Base-by-base conservation (phyloP, 2,329 filamentous ascomycete genomes). In the Penicillium corylophilum region DNA sequence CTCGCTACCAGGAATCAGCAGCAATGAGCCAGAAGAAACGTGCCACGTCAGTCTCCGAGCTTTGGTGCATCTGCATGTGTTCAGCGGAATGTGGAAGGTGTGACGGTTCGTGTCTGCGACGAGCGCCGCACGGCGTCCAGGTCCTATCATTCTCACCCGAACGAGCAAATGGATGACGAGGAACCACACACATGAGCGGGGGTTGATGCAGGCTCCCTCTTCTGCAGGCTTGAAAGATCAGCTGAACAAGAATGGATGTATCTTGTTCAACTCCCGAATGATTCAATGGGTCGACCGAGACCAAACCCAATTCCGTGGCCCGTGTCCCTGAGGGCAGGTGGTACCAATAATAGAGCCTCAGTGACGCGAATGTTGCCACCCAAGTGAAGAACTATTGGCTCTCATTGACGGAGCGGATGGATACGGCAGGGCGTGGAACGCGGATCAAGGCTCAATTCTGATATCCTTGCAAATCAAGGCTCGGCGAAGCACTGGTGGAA, bases 151-250 rank as follows among this genome's bases (percentile, higher is more conserved):
- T 60, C 61, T 50, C 41, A 46, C 52, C 59, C 55, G 60, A 57
- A 45, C 49, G 48, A 53, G 59, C 57, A 64, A 62, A 58, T 58
- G 46, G 59, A 55, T 56, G 60, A 63, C 51, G 54, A 57, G 60
- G 59, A 64, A 65, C 66, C 66, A 66, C 69, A 69, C 67, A 71
- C 63, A 64, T 66, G 62, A 66, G 65, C 61, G 65, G 64, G 64
- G 65, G 48, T 62, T 59, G 54, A 71, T 71, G 70, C 67, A 64
- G 65, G 62, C 70, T 67, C 64, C 66, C 62, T 61, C 59, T 51
- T 70, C 66, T 73, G 71, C 70, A 73, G 68, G 62, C 56, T 59
- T 66, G 60, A 64, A 56, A 68, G 70, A 71, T 73, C 71, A 73
- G 70, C 70, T 73, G 71, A 73, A 72, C 57, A 56, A 59, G 59